Evolutionary conservation across 164 flowering plant species (phyloP).

Genomic region (Tinospora cordifolia): DNA sequence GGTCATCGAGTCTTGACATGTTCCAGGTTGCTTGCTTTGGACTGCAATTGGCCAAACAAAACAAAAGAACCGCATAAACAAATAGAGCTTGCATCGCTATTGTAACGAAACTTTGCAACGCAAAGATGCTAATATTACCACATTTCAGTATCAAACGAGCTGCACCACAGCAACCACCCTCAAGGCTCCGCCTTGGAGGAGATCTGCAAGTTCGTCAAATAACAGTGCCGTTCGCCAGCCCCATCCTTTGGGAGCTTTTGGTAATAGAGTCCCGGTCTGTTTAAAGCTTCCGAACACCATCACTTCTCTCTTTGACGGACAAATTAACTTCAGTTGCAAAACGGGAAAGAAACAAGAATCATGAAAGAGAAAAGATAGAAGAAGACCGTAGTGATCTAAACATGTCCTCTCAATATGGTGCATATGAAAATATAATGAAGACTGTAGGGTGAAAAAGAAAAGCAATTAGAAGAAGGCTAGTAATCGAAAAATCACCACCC

Average conservation of each 20-base stretch:
- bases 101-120: neutral
- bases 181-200: slow-evolving; percentile 79
- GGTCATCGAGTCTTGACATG: neutral
- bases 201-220: slow-evolving; percentile 83
- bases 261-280: slow-evolving; percentile 84
- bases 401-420: neutral
- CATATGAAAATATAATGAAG: neutral
- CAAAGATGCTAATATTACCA: slow-evolving; percentile 11
- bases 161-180: slow-evolving; percentile 86
- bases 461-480: too few relatives aligned
- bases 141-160: slow-evolving; percentile 43
- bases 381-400: neutral
- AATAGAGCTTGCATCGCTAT: neutral
- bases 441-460: too few relatives aligned
- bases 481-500: too few relatives aligned
- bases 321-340: slow-evolving; percentile 49
- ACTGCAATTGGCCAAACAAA: neutral
- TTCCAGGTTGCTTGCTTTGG: neutral
- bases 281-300: slow-evolving; percentile 89
- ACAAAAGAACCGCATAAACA: neutral
- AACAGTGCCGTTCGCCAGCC: slow-evolving; percentile 94
- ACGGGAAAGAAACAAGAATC: neutral
- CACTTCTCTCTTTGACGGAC: slow-evolving; percentile 94
- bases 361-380: too few relatives aligned
- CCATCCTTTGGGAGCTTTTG: slow-evolving; percentile 99